Percentiles rank a stretch among this genome's conserved stretches.
Evolutionary conservation across 2,329 filamentous ascomycete species (phyloP).

Genomic region (Neonectria sp.): DNA sequence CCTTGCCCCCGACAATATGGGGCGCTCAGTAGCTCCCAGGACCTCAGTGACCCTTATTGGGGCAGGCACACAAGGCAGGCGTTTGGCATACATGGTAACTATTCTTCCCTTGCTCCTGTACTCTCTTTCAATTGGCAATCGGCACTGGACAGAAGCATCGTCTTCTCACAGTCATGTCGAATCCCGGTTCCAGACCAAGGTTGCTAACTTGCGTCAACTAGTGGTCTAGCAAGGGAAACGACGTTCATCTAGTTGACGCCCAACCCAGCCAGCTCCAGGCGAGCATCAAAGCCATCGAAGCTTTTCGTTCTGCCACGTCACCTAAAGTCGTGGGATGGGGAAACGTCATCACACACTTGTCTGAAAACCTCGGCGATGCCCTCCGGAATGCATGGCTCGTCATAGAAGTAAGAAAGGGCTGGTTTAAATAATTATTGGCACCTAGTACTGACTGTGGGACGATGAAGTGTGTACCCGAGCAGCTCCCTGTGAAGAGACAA

Average conservation of each 20-base stretch:
- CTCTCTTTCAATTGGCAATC: neutral
- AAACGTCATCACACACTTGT: slow-evolving; percentile 39
- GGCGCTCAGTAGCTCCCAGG: slow-evolving; percentile 27
- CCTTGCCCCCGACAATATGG: slow-evolving; percentile 24
- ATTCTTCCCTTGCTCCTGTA: neutral
- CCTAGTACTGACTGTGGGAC: slow-evolving; percentile 20
- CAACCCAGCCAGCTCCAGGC: slow-evolving; percentile 46
- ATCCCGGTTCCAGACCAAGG: no score
- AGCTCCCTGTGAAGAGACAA: slow-evolving; percentile 56
- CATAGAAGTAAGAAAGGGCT: slow-evolving; percentile 39
- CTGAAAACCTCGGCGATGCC: slow-evolving; percentile 35
- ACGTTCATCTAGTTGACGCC: slow-evolving; percentile 49
- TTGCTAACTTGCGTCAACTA: slow-evolving; percentile 11
- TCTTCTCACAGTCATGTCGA: no score
- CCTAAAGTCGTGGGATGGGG: slow-evolving; percentile 34
- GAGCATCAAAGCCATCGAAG: slow-evolving; percentile 46
- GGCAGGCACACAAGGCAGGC: slow-evolving; percentile 50
- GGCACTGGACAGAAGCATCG: no score
- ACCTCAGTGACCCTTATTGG: slow-evolving; percentile 47
- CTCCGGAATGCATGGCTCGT: slow-evolving; percentile 47
- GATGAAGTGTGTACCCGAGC: slow-evolving; percentile 59
- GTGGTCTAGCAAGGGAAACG: slow-evolving; percentile 51
- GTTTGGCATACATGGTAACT: slow-evolving; percentile 50
- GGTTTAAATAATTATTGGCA: accelerated
- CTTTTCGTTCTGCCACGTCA: slow-evolving; percentile 34